These are phyloP conservation scores for Trametes elegans DNA, from an alignment of 768 basidiomycete genomes.

Conservation along the genomic window DNA sequence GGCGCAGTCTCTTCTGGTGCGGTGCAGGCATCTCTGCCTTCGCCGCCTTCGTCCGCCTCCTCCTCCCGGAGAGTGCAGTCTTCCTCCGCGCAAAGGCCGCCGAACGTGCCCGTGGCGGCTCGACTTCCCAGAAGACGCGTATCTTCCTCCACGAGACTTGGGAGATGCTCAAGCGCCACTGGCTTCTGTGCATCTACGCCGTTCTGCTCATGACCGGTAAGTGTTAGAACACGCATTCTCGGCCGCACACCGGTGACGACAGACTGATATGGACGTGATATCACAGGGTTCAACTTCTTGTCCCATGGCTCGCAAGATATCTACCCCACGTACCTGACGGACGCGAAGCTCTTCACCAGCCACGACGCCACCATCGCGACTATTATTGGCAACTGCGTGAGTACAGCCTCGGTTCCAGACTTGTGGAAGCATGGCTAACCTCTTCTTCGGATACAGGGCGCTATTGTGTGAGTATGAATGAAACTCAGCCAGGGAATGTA, in stretches of 20 bases:
- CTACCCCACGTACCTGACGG: conserved; percentile 76
- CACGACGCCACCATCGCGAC: conserved; percentile 70
- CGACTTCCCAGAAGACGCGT: conserved; percentile 52
- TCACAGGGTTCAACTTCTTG: conserved; percentile 49
- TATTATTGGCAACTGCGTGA: conserved; percentile 74
- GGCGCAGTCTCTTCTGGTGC: conserved; percentile 84
- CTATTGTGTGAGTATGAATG: conserved; percentile 37
- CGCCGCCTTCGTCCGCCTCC: conserved; percentile 61
- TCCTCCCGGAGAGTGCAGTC: conserved; percentile 75
- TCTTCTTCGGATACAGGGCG: conserved; percentile 32
- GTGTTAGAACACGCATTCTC: not conserved
- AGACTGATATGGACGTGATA: conserved; percentile 4
- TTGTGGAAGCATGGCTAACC: not conserved
- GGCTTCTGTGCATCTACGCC: conserved; percentile 81
- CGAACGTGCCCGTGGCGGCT: conserved; percentile 41
- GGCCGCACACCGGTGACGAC: not conserved
- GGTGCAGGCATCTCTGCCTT: conserved; percentile 67
- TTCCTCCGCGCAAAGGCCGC: conserved; percentile 66
- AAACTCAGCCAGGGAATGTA: not conserved
- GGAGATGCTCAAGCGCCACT: conserved; percentile 78
- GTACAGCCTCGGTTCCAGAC: conserved; percentile 19
- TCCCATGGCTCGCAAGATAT: conserved; percentile 60
- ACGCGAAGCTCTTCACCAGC: conserved; percentile 56
- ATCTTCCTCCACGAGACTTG: conserved; percentile 72
- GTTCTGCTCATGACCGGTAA: conserved; percentile 72